Evolutionary conservation across 345 rosid genomes (phyloP).

Genomic region (Syzygium grande): DNA sequence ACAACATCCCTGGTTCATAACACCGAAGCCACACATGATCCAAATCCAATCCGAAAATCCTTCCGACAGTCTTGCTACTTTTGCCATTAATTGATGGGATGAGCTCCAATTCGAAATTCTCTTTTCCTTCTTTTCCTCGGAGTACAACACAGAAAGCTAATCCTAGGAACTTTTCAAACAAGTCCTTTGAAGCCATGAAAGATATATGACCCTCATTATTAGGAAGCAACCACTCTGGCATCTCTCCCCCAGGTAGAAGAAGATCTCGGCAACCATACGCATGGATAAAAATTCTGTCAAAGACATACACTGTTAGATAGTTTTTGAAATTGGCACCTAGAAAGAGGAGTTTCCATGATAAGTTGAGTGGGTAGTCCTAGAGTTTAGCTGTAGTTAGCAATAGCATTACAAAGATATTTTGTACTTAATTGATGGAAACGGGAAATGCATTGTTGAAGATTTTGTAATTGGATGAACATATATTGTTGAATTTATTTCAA

Average conservation of each 20-base stretch:
- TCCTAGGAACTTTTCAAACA: not conserved
- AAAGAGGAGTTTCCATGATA: not conserved
- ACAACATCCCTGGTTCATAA: too few relatives aligned
- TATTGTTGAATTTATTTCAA: not conserved
- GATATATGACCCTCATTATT: not conserved
- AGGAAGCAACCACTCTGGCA: not conserved
- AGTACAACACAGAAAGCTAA: accelerated
- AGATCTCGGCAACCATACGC: too few relatives aligned
- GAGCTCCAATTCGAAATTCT: accelerated
- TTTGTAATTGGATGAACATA: not conserved
- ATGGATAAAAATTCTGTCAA: not conserved
- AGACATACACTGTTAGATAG: not conserved
- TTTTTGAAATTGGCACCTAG: not conserved
- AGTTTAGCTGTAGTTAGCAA: not conserved
- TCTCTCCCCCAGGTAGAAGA: not conserved
- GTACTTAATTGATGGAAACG: not conserved
- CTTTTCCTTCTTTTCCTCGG: accelerated
- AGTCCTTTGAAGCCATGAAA: not conserved
- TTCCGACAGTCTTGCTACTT: accelerated
- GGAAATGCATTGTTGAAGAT: not conserved
- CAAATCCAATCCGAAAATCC: too few relatives aligned
- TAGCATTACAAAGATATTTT: not conserved
- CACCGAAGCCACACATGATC: accelerated
- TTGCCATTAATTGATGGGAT: accelerated
- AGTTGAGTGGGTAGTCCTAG: not conserved